Base-by-base conservation (phyloP, 768 basidiomycete genomes). In the Russula abietina region DNA sequence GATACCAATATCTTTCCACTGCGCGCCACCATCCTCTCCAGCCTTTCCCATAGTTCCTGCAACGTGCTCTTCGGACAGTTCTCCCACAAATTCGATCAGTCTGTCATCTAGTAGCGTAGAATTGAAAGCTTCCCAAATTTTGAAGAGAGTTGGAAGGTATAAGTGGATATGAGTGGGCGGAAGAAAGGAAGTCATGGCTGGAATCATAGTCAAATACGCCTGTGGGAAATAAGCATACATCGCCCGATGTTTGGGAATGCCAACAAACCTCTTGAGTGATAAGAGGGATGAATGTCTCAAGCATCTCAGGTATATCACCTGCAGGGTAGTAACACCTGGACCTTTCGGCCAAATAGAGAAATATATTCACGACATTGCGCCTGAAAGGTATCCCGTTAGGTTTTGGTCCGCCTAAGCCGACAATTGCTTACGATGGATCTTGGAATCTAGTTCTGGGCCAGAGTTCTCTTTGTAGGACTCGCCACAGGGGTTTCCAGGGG, bases 1-100 rank as follows among this genome's bases (percentile, higher is more conserved):
- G 59, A 98, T 94, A 14, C 95, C 95, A 39, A 98, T 81, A 67
- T 91, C 89, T 71, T 87, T 88, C 85, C 86, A 88, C 60, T 76
- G 74, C 9, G 84, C 81, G 43, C 80, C 79, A 55, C 81, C 83
- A 67, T 83, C 81, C 54, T 73, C 73, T 10, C 81, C 84, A n/a
- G 75, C 78, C 49, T 76, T 77, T n/a, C 83, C 82, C 43, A 72
- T 71, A 24, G 78, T 74, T 22, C 87, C 86, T 24, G 83, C 73
- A 26, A 87, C 79, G 69, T 91, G 86, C 69, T 89, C 86, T 71
- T 89, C 86, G 0, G 88, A 78, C 26, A 93, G 73, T 32, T 83
- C 79, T 41, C 86, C 88, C 55, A 84, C 82, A 6, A 91, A 70
- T 64, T 91, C 87, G 7, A 92, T 75, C 52, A 92, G 74, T 62